Percentiles rank a stretch among this genome's conserved stretches.
Evolutionary conservation across 179 eudicot genomes (phyloP).

Genomic region (Gypsophila paniculata): DNA sequence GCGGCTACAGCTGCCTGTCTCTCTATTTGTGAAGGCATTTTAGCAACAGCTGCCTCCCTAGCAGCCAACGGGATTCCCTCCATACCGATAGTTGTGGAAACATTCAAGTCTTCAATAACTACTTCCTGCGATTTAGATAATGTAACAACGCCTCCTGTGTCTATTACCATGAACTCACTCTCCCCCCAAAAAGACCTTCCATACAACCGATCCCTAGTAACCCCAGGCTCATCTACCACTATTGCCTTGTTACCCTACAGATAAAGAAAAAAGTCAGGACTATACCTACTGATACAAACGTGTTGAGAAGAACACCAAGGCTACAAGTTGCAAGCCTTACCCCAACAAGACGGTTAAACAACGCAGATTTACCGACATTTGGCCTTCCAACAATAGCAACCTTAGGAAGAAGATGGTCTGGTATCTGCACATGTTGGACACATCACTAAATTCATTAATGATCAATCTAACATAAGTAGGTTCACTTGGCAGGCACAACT

Average conservation of each 20-base stretch:
- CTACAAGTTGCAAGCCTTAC: constrained; percentile 34
- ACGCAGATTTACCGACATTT: constrained; percentile 97
- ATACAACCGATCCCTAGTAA: constrained; percentile 90
- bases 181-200: constrained; percentile 94
- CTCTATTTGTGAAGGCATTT: constrained; percentile 95
- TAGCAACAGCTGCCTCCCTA: constrained; percentile 94
- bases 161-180: constrained; percentile 79
- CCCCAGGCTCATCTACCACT: constrained; percentile 98
- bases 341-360: constrained; percentile 97
- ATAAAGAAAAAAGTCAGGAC: neutral
- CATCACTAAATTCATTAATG: constrained; percentile 3
- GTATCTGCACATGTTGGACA: constrained; percentile 47
- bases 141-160: constrained; percentile 89
- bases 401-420: constrained; percentile 81
- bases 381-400: constrained; percentile 96
- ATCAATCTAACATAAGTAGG: neutral
- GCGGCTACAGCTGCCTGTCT: constrained; percentile 86
- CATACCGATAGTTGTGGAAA: constrained; percentile 94
- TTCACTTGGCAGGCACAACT: neutral
- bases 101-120: constrained; percentile 69
- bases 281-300: constrained; percentile 1
- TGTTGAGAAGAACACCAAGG: constrained; percentile 7
- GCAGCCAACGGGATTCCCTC: constrained; percentile 87
- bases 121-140: constrained; percentile 66
- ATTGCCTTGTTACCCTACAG: constrained; percentile 87